These are phyloP conservation scores for Trypanosoma caninum DNA, from an alignment of 208 protist genomes.

Conservation along the genomic window DNA sequence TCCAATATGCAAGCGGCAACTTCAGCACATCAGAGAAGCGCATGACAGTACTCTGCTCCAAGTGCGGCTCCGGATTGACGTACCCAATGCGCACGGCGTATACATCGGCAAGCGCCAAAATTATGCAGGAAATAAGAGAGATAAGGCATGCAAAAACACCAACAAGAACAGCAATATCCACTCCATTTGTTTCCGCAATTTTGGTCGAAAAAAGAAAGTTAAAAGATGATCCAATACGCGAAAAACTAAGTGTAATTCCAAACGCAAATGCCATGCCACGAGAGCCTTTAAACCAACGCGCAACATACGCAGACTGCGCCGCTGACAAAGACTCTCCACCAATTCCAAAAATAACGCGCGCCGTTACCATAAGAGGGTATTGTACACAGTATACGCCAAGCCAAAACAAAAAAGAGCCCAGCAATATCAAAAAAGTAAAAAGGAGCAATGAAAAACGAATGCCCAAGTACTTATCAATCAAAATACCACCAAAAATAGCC, in stretches of 20 bases:
- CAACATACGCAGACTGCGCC: conserved; percentile 87
- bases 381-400: conserved; percentile 46
- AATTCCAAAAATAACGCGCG: conserved; percentile 87
- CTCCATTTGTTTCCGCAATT: conserved; percentile 50
- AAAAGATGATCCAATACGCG: conserved; percentile 86
- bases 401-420: conserved; percentile 71
- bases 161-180: conserved; percentile 56
- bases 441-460: conserved; percentile 75
- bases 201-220: conserved; percentile 89
- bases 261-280: conserved; percentile 91
- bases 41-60: conserved; percentile 29
- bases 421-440: conserved; percentile 67
- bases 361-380: conserved; percentile 73
- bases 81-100: conserved; percentile 71
- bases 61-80: conserved; percentile 46
- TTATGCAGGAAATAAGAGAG: conserved; percentile 55
- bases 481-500: conserved; percentile 74
- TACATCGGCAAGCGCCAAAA: conserved; percentile 60
- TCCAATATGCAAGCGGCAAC: conserved; percentile 76
- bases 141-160: conserved; percentile 62
- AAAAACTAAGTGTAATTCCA: conserved; percentile 89
- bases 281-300: conserved; percentile 84
- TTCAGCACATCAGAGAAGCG: conserved; percentile 39
- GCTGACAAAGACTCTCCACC: conserved; percentile 89
- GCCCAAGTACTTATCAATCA: conserved; percentile 89